phyloP scores from a whole-genome alignment of 192 early-diverging fungal genomes.

The Lunasporangiospora selenospora region DNA sequence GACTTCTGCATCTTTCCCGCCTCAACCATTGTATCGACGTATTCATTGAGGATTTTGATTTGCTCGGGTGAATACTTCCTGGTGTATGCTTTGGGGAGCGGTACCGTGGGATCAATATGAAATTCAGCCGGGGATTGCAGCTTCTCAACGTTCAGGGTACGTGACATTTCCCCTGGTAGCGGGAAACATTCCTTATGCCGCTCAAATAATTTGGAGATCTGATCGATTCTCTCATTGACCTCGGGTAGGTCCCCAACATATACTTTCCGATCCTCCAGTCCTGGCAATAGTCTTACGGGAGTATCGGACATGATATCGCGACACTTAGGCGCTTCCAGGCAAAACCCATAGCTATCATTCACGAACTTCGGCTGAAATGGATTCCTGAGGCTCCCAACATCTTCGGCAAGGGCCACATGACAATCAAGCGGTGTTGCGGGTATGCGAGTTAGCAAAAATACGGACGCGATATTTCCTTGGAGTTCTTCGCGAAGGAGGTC shows the following conservation, averaged over 20 bases:
- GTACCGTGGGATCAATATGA: too few species aligned
- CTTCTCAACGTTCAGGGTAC: neutral
- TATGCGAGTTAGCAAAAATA: too few species aligned
- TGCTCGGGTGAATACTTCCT: neutral
- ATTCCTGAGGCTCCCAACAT: too few species aligned
- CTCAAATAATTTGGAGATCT: neutral
- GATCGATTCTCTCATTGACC: too few species aligned
- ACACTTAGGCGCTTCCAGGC: neutral
- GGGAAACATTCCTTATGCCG: neutral
- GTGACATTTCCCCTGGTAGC: neutral
- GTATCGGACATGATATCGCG: neutral
- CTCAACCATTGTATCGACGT: neutral
- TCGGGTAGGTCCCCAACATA: too few species aligned
- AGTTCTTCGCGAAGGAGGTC: too few species aligned
- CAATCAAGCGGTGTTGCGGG: too few species aligned
- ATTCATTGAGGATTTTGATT: neutral
- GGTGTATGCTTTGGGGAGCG: neutral
- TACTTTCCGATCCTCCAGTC: too few species aligned
- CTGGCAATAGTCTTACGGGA: too few species aligned
- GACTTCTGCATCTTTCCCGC: slow-evolving; percentile 6
- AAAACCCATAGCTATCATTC: slow-evolving; percentile 11
- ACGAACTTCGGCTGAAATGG: too few species aligned
- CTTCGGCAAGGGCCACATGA: too few species aligned
- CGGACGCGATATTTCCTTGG: too few species aligned
- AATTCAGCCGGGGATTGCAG: neutral